These are phyloP conservation scores for Barnettozyma sp. DNA, from an alignment of 805 yeast species.

Conservation along the genomic window DNA sequence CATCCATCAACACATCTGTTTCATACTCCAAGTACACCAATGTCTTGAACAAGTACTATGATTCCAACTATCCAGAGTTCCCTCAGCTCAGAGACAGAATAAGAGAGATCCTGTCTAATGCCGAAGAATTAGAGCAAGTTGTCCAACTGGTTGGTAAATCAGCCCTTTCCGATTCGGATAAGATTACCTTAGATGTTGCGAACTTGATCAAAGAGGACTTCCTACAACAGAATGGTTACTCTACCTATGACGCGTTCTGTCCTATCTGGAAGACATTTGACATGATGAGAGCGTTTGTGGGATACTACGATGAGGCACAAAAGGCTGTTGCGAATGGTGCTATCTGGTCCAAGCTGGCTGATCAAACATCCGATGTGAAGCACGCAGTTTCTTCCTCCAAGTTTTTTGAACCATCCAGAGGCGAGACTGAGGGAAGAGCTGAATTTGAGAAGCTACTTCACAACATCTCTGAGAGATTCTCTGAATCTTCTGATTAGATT, in stretches of 20 bases:
- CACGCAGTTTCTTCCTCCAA: slow-evolving; percentile 92
- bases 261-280: slow-evolving; percentile 98
- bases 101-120: slow-evolving; percentile 90
- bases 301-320: slow-evolving; percentile 95
- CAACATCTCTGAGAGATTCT: slow-evolving; percentile 81
- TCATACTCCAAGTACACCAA: slow-evolving; percentile 96
- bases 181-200: slow-evolving; percentile 92
- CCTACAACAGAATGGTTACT: slow-evolving; percentile 98
- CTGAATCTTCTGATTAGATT: slow-evolving; percentile 86
- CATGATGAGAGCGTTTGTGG: slow-evolving; percentile 93
- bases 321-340: slow-evolving; percentile 93
- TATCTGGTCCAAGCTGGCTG: slow-evolving; percentile 87
- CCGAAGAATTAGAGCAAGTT: slow-evolving; percentile 98
- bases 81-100: slow-evolving; percentile 85
- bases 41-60: slow-evolving; percentile 81
- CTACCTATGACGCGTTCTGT: slow-evolving; percentile 96
- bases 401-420: slow-evolving; percentile 92
- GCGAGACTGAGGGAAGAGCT: slow-evolving; percentile 67
- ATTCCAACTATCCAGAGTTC: slow-evolving; percentile 81
- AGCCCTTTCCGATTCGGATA: slow-evolving; percentile 93
- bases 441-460: slow-evolving; percentile 73
- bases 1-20: slow-evolving; percentile 92
- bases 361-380: slow-evolving; percentile 83
- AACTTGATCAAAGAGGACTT: slow-evolving; percentile 92
- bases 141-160: slow-evolving; percentile 99